A percentile compares a stretch with the other conserved stretches of the same genome.
Evolutionary conservation across 139 green algal species (phyloP).

Genomic region (Spirogloea muscicola): DNA sequence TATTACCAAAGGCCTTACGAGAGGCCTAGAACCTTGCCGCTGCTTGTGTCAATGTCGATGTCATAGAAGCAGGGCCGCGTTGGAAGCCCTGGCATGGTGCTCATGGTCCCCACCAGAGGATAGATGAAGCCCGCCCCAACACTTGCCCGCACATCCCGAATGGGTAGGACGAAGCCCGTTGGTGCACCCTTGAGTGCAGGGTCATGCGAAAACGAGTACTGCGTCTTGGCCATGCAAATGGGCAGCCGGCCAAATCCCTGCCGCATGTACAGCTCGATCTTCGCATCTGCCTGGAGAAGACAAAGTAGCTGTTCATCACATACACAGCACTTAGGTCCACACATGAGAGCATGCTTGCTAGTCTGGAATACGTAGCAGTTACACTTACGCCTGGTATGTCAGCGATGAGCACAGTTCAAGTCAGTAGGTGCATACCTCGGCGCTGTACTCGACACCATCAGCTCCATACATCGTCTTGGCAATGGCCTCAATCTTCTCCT

Average conservation of each 20-base stretch:
- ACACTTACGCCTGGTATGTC: too few relatives aligned
- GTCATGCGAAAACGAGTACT: conserved; percentile 90
- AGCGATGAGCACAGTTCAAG: too few relatives aligned
- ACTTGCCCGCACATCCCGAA: conserved; percentile 78
- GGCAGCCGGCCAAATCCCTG: conserved; percentile 87
- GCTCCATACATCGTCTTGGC: conserved; percentile 85
- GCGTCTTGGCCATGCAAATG: conserved; percentile 99
- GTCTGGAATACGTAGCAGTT: too few relatives aligned
- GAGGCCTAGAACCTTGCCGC: conserved; percentile 31
- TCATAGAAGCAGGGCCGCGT: conserved; percentile 51
- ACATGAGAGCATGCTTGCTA: too few relatives aligned
- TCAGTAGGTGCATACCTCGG: conserved; percentile 65
- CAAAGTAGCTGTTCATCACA: too few relatives aligned
- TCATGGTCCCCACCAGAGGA: conserved; percentile 86
- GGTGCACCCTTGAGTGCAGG: conserved; percentile 66
- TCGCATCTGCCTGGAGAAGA: conserved; percentile 51
- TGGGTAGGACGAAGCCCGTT: conserved; percentile 81
- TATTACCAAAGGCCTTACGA: too few relatives aligned
- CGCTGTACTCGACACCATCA: conserved; percentile 71
- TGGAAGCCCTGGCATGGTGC: conserved; percentile 74
- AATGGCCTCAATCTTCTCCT: conserved; percentile 92
- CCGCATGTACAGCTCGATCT: conserved; percentile 70
- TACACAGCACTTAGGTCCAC: too few relatives aligned
- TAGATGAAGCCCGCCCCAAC: conserved; percentile 92
- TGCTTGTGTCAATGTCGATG: conserved; percentile 43